Evolutionary conservation across 2,329 filamentous ascomycete species (phyloP).

Genomic region (Beauveria medogensis): DNA sequence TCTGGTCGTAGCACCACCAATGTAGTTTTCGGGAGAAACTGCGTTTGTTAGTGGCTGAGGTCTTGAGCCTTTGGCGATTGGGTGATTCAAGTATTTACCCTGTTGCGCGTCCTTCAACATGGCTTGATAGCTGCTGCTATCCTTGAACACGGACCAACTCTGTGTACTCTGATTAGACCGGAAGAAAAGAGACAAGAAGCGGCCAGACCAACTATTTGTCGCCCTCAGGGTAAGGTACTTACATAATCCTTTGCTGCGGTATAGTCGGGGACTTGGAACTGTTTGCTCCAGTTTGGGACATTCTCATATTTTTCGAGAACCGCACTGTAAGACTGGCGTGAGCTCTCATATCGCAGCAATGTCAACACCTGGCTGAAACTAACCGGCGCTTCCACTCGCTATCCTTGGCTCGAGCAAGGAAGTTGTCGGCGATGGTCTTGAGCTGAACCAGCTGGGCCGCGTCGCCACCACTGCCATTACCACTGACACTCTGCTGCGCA

Average conservation of each 20-base stretch:
- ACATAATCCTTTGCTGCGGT: neutral
- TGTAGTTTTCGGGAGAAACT: neutral
- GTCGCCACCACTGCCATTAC: neutral
- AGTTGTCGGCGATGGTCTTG: neutral
- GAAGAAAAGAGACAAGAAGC: neutral
- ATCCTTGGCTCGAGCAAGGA: neutral
- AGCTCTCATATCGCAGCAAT: neutral
- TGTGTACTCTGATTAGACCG: neutral
- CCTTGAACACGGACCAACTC: neutral
- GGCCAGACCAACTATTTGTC: neutral
- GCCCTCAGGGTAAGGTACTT: neutral
- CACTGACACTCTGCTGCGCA: neutral
- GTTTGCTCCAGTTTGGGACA: neutral
- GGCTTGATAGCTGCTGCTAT: neutral
- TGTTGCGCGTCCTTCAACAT: neutral
- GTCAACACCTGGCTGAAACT: neutral
- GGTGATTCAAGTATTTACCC: neutral
- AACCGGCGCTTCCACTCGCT: neutral
- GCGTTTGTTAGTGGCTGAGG: neutral
- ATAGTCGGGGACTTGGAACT: neutral
- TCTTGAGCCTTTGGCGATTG: neutral
- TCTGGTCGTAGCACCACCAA: neutral
- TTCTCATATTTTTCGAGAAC: neutral
- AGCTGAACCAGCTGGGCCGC: neutral
- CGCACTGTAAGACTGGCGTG: neutral